Conservation (phyloP, 306 rosid species). For the Gastrolobium villosum region DNA sequence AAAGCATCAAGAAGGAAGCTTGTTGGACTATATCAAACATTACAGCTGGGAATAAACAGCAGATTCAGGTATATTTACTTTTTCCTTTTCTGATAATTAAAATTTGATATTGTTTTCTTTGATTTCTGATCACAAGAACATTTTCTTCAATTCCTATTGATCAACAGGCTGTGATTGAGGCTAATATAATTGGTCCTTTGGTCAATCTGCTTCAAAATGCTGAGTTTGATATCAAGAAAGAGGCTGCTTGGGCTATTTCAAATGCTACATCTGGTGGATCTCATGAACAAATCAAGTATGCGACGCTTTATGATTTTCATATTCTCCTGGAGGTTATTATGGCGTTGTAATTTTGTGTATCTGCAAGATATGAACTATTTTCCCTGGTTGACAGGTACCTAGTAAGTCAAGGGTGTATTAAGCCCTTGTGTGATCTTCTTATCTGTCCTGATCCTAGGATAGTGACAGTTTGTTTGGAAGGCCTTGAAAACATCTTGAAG, state of each 20-base stretch:
- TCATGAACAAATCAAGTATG: constrained; percentile 90
- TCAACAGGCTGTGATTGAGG: constrained; percentile 78
- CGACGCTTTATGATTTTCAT: not conserved
- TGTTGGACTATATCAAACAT: constrained; percentile 97
- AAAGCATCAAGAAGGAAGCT: constrained; percentile 98
- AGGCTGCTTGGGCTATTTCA: constrained; percentile 98
- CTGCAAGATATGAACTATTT: constrained; percentile 37
- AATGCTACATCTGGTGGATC: constrained; percentile 98
- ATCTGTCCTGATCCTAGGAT: constrained; percentile 94
- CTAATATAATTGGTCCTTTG: constrained; percentile 76
- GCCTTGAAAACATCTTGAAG: constrained; percentile 96
- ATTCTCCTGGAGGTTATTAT: not conserved
- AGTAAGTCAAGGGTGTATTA: constrained; percentile 61
- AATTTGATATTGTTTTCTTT: not conserved
- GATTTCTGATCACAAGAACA: not conserved
- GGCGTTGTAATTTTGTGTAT: not conserved
- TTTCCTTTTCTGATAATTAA: not conserved
- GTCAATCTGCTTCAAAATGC: constrained; percentile 86
- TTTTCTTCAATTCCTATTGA: constrained; percentile 9
- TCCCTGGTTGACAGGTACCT: constrained; percentile 46
- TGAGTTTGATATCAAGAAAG: constrained; percentile 95
- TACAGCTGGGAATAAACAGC: constrained; percentile 96
- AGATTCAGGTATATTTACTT: constrained; percentile 78
- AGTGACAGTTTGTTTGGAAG: constrained; percentile 94
- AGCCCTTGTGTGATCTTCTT: constrained; percentile 63